These are phyloP conservation scores for Nannochloropsis granulata DNA, from an alignment of 108 stramenopile genomes.

Conservation along the genomic window DNA sequence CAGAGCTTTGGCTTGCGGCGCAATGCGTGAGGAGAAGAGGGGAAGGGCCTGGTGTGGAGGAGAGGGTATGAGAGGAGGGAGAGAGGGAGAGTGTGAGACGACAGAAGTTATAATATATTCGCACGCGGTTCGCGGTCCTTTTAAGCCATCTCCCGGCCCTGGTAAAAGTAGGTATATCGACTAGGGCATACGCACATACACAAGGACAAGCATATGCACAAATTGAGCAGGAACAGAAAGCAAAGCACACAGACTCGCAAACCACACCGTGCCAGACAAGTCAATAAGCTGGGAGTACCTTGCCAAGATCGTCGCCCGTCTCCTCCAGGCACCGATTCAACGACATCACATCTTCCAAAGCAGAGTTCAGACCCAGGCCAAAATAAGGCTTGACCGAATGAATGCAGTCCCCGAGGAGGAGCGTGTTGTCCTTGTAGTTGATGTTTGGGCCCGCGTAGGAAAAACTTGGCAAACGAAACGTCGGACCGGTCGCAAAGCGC, in stretches of 20 bases:
- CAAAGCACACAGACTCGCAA: too few species aligned
- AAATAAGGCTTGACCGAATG: slow-evolving; percentile 84
- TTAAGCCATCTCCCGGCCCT: too few species aligned
- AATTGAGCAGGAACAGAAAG: too few species aligned
- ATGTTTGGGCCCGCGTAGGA: slow-evolving; percentile 49
- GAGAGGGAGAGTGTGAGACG: background rate
- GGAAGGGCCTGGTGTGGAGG: slow-evolving; percentile 4
- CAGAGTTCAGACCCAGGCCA: slow-evolving; percentile 80
- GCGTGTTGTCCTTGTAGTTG: slow-evolving; percentile 22
- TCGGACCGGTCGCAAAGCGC: slow-evolving; percentile 48
- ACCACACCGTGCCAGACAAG: background rate
- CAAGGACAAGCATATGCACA: too few species aligned
- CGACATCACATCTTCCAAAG: slow-evolving; percentile 63
- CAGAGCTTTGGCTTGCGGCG: slow-evolving; percentile 54
- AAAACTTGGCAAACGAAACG: slow-evolving; percentile 58
- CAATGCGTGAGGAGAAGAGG: slow-evolving; percentile 48
- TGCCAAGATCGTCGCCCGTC: slow-evolving; percentile 15
- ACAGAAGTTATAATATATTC: too few species aligned
- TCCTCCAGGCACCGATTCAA: slow-evolving; percentile 18
- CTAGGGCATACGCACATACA: too few species aligned
- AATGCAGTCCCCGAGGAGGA: slow-evolving; percentile 64
- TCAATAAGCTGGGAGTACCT: background rate
- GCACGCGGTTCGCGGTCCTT: too few species aligned
- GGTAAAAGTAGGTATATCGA: too few species aligned
- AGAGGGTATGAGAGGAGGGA: background rate